These are phyloP conservation scores for Paramecium sexaurelia DNA, from an alignment of 73 alveolate species.

Conservation along the genomic window DNA sequence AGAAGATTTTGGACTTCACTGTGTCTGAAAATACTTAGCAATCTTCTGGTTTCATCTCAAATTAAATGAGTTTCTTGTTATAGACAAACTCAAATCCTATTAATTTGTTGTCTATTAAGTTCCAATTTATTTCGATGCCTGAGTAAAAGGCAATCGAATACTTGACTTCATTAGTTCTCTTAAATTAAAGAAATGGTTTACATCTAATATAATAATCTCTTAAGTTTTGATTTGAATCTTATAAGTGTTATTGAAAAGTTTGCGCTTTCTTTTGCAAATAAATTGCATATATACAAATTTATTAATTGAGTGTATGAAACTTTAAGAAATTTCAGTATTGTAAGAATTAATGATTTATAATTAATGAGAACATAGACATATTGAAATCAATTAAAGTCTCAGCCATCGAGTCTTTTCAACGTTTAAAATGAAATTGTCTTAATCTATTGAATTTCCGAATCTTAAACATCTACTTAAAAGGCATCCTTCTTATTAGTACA, in stretches of 20 bases:
- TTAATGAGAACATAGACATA: not conserved
- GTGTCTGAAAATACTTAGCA: not conserved
- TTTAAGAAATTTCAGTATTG: not conserved
- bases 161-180: not conserved
- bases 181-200: not conserved
- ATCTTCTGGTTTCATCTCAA: not conserved
- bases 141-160: not conserved
- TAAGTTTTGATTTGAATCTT: not conserved
- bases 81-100: slow-evolving; percentile 11
- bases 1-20: not conserved
- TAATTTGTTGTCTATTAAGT: not conserved
- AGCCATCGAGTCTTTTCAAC: not conserved
- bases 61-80: not conserved
- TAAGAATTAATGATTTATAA: too few relatives aligned
- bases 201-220: not conserved
- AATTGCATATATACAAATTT: not conserved
- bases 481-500: not conserved
- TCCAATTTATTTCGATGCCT: not conserved
- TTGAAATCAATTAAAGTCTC: not conserved
- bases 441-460: not conserved
- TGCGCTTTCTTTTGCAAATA: not conserved
- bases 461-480: not conserved
- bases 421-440: not conserved
- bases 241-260: not conserved
- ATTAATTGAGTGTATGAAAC: not conserved